Evolutionary conservation across 2,329 filamentous ascomycete genomes (phyloP).

Genomic region (Cercospora berteroae): DNA sequence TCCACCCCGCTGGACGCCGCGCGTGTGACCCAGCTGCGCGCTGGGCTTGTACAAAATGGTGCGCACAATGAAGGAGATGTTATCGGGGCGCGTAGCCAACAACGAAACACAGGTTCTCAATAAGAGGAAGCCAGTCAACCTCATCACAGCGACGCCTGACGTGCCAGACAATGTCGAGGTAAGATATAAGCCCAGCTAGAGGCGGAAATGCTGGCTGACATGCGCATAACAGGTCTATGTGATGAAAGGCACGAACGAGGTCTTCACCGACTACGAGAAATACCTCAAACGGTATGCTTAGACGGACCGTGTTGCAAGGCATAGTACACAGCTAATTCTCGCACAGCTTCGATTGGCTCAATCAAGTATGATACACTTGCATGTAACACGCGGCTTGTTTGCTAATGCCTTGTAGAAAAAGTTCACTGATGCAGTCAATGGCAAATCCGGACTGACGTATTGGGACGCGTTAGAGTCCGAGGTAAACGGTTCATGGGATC

Average conservation of each 20-base stretch:
- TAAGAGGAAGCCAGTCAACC: conserved; percentile 91
- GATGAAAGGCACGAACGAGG: conserved; percentile 83
- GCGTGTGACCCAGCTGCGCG: conserved; percentile 24
- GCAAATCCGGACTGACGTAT: conserved; percentile 85
- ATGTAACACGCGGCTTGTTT: not conserved
- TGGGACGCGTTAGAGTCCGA: conserved; percentile 71
- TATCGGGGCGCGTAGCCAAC: conserved; percentile 21
- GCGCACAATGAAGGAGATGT: conserved; percentile 16
- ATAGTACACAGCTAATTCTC: conserved; percentile 14
- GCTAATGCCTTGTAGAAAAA: conserved; percentile 58
- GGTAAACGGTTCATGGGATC: conserved; percentile 30
- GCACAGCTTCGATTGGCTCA: conserved; percentile 84
- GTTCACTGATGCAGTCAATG: conserved; percentile 95
- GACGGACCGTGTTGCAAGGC: not conserved
- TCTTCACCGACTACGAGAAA: conserved; percentile 84
- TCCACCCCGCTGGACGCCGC: conserved; percentile 13
- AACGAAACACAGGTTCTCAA: conserved; percentile 70
- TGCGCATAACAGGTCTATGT: conserved; percentile 72
- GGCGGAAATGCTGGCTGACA: conserved; percentile 29
- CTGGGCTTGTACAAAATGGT: conserved; percentile 29
- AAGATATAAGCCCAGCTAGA: conserved; percentile 37
- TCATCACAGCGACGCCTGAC: conserved; percentile 67
- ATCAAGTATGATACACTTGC: conserved; percentile 61
- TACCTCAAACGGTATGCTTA: conserved; percentile 73
- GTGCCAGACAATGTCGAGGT: conserved; percentile 84